Evolutionary conservation across 1,284 basidiomycete genomes (phyloP), one percentile per base, ranked within the genome.

Genomic region (Vanrija sp.): DNA sequence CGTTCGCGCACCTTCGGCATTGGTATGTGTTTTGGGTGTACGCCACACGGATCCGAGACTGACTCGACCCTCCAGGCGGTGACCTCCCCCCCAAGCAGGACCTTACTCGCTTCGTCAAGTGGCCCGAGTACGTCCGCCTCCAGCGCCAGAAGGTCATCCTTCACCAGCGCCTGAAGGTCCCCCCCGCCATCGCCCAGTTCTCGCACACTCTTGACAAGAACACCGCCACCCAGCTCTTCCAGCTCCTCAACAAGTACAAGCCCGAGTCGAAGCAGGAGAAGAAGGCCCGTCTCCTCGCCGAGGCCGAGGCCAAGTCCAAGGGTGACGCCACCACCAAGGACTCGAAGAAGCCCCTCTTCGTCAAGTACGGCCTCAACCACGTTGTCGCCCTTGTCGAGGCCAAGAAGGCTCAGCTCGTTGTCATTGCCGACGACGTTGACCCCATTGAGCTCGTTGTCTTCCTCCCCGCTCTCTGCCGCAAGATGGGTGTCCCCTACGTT

Each of bases 111-210:
- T 98, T 98, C 81, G 91, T 98, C 81, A 98, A 97, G 81, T 98
- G 95, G 95, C 95, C 95, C 67, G 92, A 95, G 82, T 98, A 98
- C 76, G 87, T 98, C 68, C 91, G 92, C 75, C 88, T 98, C 60
- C 95, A 98, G 79, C 88, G 95, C 78, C 94, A 98, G 80, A 96
- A 95, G 83, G 92, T 98, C 73, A 96, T 98, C 81, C 88, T 98
- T 65, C 83, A 91, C 85, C 93, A 98, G 82, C 92, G 95, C 73
- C 84, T 98, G 71, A 98, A 98, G 86, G 93, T 97, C 38, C 95
- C 95, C 70, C 95, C 95, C 53, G 91, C 95, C 69, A 96, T 98
- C 71, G 91, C 92, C 53, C 95, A 98, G 80, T 98, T 98, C 85
- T 85, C 88, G 55, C 90, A 98, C 83, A 95, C 93, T 46, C 83